Conservation (phyloP, 352 stramenopile species). For the Globisporangium echinulatum region DNA sequence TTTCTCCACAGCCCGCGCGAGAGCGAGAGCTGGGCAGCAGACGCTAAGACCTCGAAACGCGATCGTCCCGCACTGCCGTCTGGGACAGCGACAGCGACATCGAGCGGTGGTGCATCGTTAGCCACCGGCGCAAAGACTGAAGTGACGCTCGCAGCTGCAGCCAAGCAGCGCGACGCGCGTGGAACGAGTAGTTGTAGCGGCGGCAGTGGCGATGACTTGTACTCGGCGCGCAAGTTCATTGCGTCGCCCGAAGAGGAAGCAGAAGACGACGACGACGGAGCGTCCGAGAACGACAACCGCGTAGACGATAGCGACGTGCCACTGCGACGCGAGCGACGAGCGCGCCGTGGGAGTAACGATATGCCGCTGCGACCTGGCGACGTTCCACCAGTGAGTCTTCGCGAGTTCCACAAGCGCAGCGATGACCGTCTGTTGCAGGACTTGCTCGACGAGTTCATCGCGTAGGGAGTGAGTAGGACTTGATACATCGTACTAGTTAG, state of each 20-base stretch:
- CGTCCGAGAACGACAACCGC: neutral
- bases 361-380: no score
- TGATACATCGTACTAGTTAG: no score
- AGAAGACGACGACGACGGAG: slow-evolving; percentile 9
- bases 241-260: slow-evolving; percentile 29
- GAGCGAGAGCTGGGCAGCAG: slow-evolving; percentile 14
- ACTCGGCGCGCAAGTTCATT: slow-evolving; percentile 27
- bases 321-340: neutral
- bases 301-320: neutral
- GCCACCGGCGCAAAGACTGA: neutral
- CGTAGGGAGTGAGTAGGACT: slow-evolving; percentile 3
- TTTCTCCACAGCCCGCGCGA: slow-evolving; percentile 8
- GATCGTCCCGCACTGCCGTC: neutral
- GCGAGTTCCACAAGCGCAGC: slow-evolving; percentile 11
- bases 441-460: slow-evolving; percentile 66
- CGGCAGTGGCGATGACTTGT: slow-evolving; percentile 7
- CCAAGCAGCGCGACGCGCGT: slow-evolving; percentile 1
- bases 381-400: no score
- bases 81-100: no score
- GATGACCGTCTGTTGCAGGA: slow-evolving; percentile 56
- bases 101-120: no score
- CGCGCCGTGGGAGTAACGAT: no score
- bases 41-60: slow-evolving; percentile 12
- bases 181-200: neutral
- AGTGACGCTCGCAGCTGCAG: neutral